Evolutionary conservation across 345 rosid species (phyloP).

Genomic region (Corymbia maculata): DNA sequence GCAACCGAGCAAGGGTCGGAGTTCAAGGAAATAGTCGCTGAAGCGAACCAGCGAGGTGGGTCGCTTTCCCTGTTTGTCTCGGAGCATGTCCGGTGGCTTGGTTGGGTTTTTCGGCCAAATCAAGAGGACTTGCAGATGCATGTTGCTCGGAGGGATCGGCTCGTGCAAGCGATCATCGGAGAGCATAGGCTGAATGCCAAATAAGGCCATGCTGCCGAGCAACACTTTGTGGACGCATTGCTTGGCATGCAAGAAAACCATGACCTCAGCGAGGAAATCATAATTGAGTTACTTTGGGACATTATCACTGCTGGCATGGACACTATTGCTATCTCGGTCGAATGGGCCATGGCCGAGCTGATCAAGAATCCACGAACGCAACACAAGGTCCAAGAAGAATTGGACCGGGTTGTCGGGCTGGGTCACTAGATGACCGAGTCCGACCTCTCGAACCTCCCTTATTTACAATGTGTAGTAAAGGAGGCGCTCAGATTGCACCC

Average conservation of each 20-base stretch:
- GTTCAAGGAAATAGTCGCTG: constrained; percentile 67
- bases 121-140: constrained; percentile 68
- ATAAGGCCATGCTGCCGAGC: constrained; percentile 19
- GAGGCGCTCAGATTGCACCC: constrained; percentile 2
- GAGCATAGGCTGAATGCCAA: constrained; percentile 52
- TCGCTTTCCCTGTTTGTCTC: constrained; percentile 42
- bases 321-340: constrained; percentile 63
- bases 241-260: constrained; percentile 67
- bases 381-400: constrained; percentile 76
- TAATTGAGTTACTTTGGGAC: constrained; percentile 88
- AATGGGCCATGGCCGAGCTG: constrained; percentile 86
- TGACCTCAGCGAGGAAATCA: constrained; percentile 83
- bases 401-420: constrained; percentile 51
- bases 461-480: constrained; percentile 64
- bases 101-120: constrained; percentile 77
- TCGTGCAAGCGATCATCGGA: constrained; percentile 70
- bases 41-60: constrained; percentile 64
- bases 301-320: constrained; percentile 97
- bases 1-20: constrained; percentile 74
- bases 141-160: constrained; percentile 58
- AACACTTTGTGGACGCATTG: constrained; percentile 73
- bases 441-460: constrained; percentile 55
- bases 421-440: constrained; percentile 52
- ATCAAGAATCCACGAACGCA: constrained; percentile 66
- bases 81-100: constrained; percentile 90